Percentiles rank a stretch among this genome's conserved stretches.
These are phyloP conservation scores for Xylaria digitata DNA, from an alignment of 2,329 filamentous ascomycete genomes.

Conservation along the genomic window DNA sequence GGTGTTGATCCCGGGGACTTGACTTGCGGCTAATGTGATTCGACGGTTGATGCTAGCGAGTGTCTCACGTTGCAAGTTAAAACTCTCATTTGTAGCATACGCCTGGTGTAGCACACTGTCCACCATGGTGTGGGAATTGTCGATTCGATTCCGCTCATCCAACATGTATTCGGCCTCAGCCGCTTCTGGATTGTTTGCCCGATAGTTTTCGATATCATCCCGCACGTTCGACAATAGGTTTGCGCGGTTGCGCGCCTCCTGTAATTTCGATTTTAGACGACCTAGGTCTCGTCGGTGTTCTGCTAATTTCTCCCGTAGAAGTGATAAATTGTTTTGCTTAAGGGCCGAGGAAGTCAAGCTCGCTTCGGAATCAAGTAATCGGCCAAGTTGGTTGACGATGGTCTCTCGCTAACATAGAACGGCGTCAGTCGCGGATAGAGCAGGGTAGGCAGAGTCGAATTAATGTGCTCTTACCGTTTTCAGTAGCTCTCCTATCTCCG, in stretches of 20 bases:
- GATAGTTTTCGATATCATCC: slow-evolving; percentile 91
- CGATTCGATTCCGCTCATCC: slow-evolving; percentile 84
- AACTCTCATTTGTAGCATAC: slow-evolving; percentile 95
- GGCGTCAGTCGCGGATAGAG: slow-evolving; percentile 27
- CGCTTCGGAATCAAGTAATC: slow-evolving; percentile 93
- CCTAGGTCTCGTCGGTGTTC: slow-evolving; percentile 87
- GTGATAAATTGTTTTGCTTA: slow-evolving; percentile 95
- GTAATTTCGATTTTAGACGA: slow-evolving; percentile 78
- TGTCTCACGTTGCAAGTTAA: slow-evolving; percentile 86
- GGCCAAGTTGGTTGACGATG: slow-evolving; percentile 82
- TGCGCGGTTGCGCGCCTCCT: slow-evolving; percentile 83
- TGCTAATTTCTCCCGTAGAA: slow-evolving; percentile 88
- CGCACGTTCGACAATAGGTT: slow-evolving; percentile 92
- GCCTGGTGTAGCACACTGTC: slow-evolving; percentile 94
- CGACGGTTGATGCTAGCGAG: slow-evolving; percentile 88
- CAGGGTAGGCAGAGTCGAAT: neutral
- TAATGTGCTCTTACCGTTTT: slow-evolving; percentile 70
- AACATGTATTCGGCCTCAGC: slow-evolving; percentile 98
- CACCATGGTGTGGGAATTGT: slow-evolving; percentile 88
- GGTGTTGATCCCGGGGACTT: slow-evolving; percentile 92
- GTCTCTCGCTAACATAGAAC: slow-evolving; percentile 74
- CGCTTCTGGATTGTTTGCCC: slow-evolving; percentile 80
- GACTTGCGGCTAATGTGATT: slow-evolving; percentile 88
- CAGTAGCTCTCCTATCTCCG: slow-evolving; percentile 84
- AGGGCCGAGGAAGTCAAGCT: slow-evolving; percentile 87